phyloP scores from a whole-genome alignment of 179 eudicot genomes.

The Silene coronaria region DNA sequence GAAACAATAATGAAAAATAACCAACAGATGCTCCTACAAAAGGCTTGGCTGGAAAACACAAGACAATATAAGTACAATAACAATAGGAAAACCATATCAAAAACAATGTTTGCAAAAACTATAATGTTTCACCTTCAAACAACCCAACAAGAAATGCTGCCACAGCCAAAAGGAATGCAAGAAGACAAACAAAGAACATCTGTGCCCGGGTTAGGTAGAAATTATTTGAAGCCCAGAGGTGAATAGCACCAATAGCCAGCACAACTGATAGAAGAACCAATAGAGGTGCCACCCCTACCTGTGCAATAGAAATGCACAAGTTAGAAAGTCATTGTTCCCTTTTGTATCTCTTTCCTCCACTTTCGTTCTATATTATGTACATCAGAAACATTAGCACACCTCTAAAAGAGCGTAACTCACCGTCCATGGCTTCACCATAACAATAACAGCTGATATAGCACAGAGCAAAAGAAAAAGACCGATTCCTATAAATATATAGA shows the following conservation, averaged over 20 bases:
- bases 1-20: constrained; percentile 86
- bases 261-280: constrained; percentile 77
- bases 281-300: constrained; percentile 92
- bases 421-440: constrained; percentile 80
- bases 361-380: background rate
- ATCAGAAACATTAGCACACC: background rate
- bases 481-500: constrained; percentile 52
- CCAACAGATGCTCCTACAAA: constrained; percentile 97
- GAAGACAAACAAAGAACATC: constrained; percentile 86
- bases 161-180: constrained; percentile 82
- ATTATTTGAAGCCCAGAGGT: constrained; percentile 95
- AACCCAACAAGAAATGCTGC: constrained; percentile 88
- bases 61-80: constrained; percentile 6
- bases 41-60: constrained; percentile 52
- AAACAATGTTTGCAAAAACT: constrained; percentile 8
- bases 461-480: constrained; percentile 87
- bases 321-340: background rate
- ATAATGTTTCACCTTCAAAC: constrained; percentile 53
- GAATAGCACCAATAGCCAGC: constrained; percentile 87
- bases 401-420: constrained; percentile 37
- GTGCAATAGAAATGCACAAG: constrained; percentile 32
- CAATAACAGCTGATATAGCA: constrained; percentile 86
- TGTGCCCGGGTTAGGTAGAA: constrained; percentile 88
- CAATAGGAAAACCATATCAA: constrained; percentile 1
- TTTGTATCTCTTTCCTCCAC: too few species aligned